A percentile compares a stretch with the other conserved stretches of the same genome.
These are phyloP conservation scores for Bocquillonia castaneifolia DNA, from an alignment of 441 rosid genomes.

Conservation along the genomic window DNA sequence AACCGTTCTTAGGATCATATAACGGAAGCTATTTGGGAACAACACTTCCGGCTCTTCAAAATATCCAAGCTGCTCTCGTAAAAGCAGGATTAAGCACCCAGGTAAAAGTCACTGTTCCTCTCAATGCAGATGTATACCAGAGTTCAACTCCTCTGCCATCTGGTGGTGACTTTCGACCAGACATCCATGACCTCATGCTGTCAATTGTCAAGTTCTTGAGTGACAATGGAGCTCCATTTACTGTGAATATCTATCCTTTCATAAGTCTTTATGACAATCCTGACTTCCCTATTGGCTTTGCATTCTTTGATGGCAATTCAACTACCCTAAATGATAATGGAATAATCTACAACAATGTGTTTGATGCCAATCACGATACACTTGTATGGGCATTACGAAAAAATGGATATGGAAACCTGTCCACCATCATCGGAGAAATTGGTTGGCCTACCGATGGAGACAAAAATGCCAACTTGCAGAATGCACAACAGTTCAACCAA, in stretches of 20 bases:
- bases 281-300: conserved; percentile 56
- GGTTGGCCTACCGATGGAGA: conserved; percentile 91
- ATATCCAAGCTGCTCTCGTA: conserved; percentile 66
- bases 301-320: conserved; percentile 54
- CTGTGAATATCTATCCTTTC: conserved; percentile 75
- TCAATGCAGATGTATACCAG: conserved; percentile 68
- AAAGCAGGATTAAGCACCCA: conserved; percentile 63
- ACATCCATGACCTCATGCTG: conserved; percentile 53
- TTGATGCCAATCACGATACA: conserved; percentile 74
- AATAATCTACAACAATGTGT: conserved; percentile 63
- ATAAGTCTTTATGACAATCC: conserved; percentile 73
- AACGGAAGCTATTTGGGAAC: conserved; percentile 41
- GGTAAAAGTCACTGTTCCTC: conserved; percentile 71
- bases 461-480: conserved; percentile 36
- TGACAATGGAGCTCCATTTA: conserved; percentile 47
- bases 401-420: conserved; percentile 52
- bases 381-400: conserved; percentile 59
- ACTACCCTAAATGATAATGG: conserved; percentile 56
- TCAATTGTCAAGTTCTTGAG: conserved; percentile 53
- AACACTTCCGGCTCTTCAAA: conserved; percentile 69
- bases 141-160: conserved; percentile 53
- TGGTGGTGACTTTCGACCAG: conserved; percentile 60
- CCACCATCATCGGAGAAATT: conserved; percentile 67
- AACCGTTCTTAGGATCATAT: conserved; percentile 60
- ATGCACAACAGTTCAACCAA: conserved; percentile 65